These are phyloP conservation scores for Cyamopsis tetragonoloba DNA, from an alignment of 306 rosid genomes.

Conservation along the genomic window DNA sequence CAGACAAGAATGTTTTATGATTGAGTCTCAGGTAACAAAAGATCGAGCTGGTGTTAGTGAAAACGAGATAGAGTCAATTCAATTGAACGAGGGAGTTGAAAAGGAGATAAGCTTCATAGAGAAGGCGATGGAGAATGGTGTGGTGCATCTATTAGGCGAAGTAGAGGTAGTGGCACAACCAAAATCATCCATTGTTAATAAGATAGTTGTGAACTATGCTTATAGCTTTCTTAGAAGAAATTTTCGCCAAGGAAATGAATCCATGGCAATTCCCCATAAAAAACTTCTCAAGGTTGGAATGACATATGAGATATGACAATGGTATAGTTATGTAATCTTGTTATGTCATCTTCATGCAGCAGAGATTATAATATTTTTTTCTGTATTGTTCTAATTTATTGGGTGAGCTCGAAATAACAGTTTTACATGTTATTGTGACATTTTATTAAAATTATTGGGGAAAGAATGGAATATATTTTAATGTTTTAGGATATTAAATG, in stretches of 20 bases:
- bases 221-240: conserved; percentile 53
- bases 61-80: too few relatives aligned
- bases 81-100: conserved; percentile 28
- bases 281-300: conserved; percentile 53
- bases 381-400: too few relatives aligned
- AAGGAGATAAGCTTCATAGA: conserved; percentile 44
- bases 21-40: background rate
- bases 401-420: too few relatives aligned
- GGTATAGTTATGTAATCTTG: too few relatives aligned
- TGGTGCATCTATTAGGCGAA: conserved; percentile 54
- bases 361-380: too few relatives aligned
- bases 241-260: conserved; percentile 40
- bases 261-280: conserved; percentile 34
- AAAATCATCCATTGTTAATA: conserved; percentile 49
- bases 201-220: conserved; percentile 33
- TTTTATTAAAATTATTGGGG: too few relatives aligned
- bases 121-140: conserved; percentile 43
- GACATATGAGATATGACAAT: conserved; percentile 24
- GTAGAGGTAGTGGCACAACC: conserved; percentile 48
- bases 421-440: too few relatives aligned
- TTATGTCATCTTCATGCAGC: too few relatives aligned
- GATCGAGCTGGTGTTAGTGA: too few relatives aligned
- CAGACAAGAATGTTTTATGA: conserved; percentile 20
- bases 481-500: too few relatives aligned
- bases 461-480: too few relatives aligned